These are phyloP conservation scores for Apiotrichum siamense DNA, from an alignment of 1,284 basidiomycete species.

Conservation along the genomic window DNA sequence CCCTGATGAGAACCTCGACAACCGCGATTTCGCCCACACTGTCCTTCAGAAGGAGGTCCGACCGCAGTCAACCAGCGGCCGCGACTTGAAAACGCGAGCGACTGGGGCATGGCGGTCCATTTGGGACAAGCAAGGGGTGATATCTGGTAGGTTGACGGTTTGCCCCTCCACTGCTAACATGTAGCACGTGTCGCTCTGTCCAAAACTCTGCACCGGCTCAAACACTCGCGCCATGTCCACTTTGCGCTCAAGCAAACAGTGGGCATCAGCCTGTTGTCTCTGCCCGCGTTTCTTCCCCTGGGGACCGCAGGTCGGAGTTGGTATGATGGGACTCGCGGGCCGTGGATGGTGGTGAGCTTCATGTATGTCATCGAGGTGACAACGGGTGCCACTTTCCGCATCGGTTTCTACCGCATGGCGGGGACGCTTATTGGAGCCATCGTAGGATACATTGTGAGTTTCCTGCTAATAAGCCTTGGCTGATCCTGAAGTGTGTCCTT, in stretches of 20 bases:
- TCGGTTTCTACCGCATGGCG: slow-evolving; percentile 47
- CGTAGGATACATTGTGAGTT: slow-evolving; percentile 43
- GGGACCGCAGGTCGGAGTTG: slow-evolving; percentile 36
- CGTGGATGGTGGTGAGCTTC: slow-evolving; percentile 48
- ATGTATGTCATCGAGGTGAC: slow-evolving; percentile 51
- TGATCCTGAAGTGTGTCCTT: slow-evolving; percentile 36
- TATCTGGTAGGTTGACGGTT: slow-evolving; percentile 20
- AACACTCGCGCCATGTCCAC: slow-evolving; percentile 47
- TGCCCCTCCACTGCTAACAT: background rate
- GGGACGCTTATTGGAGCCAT: slow-evolving; percentile 50
- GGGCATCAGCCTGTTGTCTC: slow-evolving; percentile 46
- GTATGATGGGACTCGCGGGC: slow-evolving; percentile 45
- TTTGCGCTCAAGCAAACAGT: slow-evolving; percentile 48
- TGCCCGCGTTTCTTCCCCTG: slow-evolving; percentile 46
- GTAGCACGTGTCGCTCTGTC: slow-evolving; percentile 34
- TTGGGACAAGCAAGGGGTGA: slow-evolving; percentile 31
- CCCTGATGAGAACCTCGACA: slow-evolving; percentile 4
- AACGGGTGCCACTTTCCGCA: slow-evolving; percentile 49
- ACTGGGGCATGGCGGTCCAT: slow-evolving; percentile 26
- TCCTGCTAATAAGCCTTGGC: background rate
- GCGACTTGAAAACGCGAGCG: background rate
- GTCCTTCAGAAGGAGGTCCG: slow-evolving; percentile 8
- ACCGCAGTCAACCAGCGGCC: background rate
- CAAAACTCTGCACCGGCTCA: slow-evolving; percentile 28
- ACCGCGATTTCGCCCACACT: slow-evolving; percentile 20